phyloP scores from a whole-genome alignment of 2,329 filamentous ascomycete species.

The Endoconidiophora polonica region DNA sequence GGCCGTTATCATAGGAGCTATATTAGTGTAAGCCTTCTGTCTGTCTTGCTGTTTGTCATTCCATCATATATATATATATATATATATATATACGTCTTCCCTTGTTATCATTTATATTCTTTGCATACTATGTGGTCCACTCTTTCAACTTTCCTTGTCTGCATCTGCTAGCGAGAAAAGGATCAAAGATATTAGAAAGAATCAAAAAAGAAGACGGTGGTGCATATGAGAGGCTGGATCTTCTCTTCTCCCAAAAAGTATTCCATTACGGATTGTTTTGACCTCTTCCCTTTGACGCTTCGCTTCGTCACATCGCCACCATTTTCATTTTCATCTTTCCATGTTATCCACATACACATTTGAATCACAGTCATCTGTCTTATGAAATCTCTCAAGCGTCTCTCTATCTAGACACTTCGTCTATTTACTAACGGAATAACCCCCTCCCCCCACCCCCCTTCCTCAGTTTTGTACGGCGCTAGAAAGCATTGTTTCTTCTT shows the following conservation, averaged over 20 bases:
- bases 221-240: slow-evolving; percentile 6
- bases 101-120: neutral
- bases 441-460: no score
- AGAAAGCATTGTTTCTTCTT: neutral
- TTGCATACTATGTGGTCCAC: neutral
- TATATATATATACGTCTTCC: neutral
- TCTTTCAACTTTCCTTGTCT: neutral
- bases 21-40: neutral
- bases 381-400: no score
- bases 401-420: neutral
- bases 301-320: neutral
- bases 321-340: neutral
- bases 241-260: neutral
- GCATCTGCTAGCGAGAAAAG: neutral
- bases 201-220: neutral
- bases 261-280: neutral
- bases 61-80: neutral
- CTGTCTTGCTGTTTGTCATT: neutral
- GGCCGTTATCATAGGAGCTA: neutral
- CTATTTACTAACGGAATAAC: neutral
- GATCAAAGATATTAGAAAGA: neutral
- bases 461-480: neutral
- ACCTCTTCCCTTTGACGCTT: no score
- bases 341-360: neutral
- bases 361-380: neutral